phyloP scores from a whole-genome alignment of 2,329 filamentous ascomycete species.

The Chaetothyriales sp. region DNA sequence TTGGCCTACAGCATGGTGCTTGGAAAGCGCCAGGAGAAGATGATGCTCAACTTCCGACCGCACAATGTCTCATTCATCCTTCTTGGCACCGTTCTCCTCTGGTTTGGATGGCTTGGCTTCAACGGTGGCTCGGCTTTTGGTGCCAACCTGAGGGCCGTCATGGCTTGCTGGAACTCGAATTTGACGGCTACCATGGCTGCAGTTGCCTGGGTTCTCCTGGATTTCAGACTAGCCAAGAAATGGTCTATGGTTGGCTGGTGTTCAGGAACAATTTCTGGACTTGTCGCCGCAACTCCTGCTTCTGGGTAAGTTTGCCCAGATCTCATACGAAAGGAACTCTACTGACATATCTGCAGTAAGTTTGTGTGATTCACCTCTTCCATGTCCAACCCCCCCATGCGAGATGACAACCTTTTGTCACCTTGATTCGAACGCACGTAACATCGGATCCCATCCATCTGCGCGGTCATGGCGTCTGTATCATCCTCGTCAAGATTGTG shows the following conservation, averaged over 20 bases:
- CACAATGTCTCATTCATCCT: constrained; percentile 98
- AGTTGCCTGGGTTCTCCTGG: constrained; percentile 86
- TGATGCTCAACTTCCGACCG: constrained; percentile 99
- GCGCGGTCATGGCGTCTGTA: too few species aligned
- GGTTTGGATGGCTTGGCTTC: constrained; percentile 98
- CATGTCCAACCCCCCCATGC: background rate
- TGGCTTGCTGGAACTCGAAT: constrained; percentile 98
- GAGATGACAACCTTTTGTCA: background rate
- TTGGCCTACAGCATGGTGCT: constrained; percentile 93
- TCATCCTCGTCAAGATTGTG: too few species aligned
- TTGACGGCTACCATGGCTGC: constrained; percentile 81
- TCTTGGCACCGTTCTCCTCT: constrained; percentile 84
- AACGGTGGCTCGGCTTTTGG: constrained; percentile 93
- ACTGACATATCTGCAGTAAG: background rate
- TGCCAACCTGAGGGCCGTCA: constrained; percentile 80
- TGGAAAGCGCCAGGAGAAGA: constrained; percentile 90
- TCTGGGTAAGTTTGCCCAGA: constrained; percentile 44
- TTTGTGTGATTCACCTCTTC: background rate
- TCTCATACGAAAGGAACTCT: background rate
- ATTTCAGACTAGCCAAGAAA: constrained; percentile 86
- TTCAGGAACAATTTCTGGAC: constrained; percentile 71
- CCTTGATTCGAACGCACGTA: background rate
- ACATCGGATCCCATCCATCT: too few species aligned
- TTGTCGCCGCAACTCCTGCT: constrained; percentile 75
- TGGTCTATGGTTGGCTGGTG: constrained; percentile 93